Percentiles rank a stretch among this genome's conserved stretches.
These are phyloP conservation scores for Diaporthe australafricana DNA, from an alignment of 2,329 filamentous ascomycete genomes.

Conservation along the genomic window DNA sequence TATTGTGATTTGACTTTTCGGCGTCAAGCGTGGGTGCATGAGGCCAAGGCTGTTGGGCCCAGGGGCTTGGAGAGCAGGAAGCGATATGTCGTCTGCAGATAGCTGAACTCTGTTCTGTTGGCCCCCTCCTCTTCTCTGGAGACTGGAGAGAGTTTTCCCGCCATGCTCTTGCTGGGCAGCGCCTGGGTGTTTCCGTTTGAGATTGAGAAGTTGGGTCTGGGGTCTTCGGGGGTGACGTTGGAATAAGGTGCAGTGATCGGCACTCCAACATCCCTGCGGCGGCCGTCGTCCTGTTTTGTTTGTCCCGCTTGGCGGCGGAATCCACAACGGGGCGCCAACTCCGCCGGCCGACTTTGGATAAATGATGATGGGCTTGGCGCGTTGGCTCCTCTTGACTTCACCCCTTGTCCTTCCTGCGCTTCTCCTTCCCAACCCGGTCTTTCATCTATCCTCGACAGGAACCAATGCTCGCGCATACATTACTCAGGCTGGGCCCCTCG, in stretches of 20 bases:
- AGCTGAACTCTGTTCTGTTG: neutral
- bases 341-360: slow-evolving; percentile 28
- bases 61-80: neutral
- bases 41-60: slow-evolving; percentile 7
- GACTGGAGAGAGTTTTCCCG: neutral
- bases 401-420: too few species aligned
- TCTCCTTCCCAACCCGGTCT: neutral
- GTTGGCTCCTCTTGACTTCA: neutral
- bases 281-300: slow-evolving; percentile 1
- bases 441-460: slow-evolving; percentile 27
- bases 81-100: slow-evolving; percentile 1
- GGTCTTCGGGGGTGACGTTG: slow-evolving; percentile 15
- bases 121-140: too few species aligned
- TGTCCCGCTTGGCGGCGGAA: slow-evolving; percentile 4
- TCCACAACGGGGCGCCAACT: slow-evolving; percentile 3
- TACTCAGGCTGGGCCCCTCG: neutral
- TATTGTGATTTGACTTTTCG: neutral
- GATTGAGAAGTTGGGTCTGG: neutral
- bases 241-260: slow-evolving; percentile 16
- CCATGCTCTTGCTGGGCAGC: neutral
- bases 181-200: slow-evolving; percentile 3
- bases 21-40: neutral
- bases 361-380: slow-evolving; percentile 25
- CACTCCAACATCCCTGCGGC: neutral
- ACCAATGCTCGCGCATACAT: neutral